phyloP scores from a whole-genome alignment of 2,329 filamentous ascomycete genomes.

The Alternaria metachromatica region DNA sequence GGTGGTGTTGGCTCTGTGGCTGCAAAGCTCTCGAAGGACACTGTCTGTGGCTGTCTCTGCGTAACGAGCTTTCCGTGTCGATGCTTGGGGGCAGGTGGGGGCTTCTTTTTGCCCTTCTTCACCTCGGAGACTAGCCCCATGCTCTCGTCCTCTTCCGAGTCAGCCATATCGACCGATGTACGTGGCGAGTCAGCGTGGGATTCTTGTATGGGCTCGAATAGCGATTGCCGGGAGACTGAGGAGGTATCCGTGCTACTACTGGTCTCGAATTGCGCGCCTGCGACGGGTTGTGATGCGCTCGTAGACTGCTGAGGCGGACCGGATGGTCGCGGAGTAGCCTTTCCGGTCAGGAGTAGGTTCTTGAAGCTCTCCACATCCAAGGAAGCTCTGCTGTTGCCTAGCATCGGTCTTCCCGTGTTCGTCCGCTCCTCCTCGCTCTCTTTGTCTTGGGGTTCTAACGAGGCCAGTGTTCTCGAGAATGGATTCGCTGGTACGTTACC shows the following conservation, averaged over 20 bases:
- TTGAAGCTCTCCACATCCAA: slow-evolving; percentile 82
- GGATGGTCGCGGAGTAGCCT: slow-evolving; percentile 52
- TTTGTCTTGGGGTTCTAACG: slow-evolving; percentile 40
- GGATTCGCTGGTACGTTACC: slow-evolving; percentile 44
- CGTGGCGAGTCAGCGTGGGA: slow-evolving; percentile 59
- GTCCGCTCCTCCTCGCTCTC: slow-evolving; percentile 36
- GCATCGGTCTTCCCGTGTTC: slow-evolving; percentile 28
- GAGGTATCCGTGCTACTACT: slow-evolving; percentile 65
- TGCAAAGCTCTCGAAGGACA: slow-evolving; percentile 44
- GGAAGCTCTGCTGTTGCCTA: slow-evolving; percentile 49
- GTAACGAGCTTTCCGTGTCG: slow-evolving; percentile 79
- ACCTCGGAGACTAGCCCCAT: slow-evolving; percentile 32
- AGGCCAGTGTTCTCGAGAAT: slow-evolving; percentile 49
- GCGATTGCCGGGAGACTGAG: slow-evolving; percentile 65
- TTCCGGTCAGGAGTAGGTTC: slow-evolving; percentile 76
- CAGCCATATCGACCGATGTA: slow-evolving; percentile 65
- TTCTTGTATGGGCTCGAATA: slow-evolving; percentile 60
- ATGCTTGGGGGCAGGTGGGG: slow-evolving; percentile 70
- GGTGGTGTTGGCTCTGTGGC: slow-evolving; percentile 30
- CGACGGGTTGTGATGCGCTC: slow-evolving; percentile 29
- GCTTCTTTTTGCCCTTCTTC: slow-evolving; percentile 69
- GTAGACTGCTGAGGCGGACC: slow-evolving; percentile 32
- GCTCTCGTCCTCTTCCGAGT: slow-evolving; percentile 58
- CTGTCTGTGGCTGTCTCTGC: slow-evolving; percentile 50
- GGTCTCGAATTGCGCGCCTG: slow-evolving; percentile 46